These are phyloP conservation scores for Macrophomina tecta DNA, from an alignment of 2,329 filamentous ascomycete species.

Conservation along the genomic window DNA sequence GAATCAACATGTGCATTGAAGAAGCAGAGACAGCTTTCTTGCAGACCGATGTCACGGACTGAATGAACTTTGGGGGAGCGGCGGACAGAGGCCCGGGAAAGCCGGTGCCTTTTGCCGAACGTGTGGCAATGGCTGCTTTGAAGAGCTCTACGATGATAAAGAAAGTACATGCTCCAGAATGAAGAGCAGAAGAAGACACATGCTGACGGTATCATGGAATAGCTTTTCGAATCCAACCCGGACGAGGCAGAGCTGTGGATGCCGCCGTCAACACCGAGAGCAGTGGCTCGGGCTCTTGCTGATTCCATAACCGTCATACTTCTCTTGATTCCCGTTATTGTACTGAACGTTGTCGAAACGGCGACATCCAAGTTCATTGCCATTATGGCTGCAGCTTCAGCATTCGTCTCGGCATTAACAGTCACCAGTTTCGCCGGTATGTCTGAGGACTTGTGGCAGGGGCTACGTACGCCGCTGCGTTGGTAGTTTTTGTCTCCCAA, in stretches of 20 bases:
- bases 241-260: not conserved
- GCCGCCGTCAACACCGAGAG: too few relatives aligned
- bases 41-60: not conserved
- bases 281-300: not conserved
- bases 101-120: not conserved
- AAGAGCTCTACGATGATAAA: not conserved
- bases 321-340: conserved; percentile 3
- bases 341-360: not conserved
- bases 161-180: not conserved
- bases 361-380: not conserved
- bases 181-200: not conserved
- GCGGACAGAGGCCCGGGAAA: not conserved
- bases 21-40: not conserved
- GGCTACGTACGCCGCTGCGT: not conserved
- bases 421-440: too few relatives aligned
- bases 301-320: not conserved
- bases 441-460: not conserved
- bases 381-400: not conserved
- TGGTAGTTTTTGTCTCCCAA: conserved; percentile 1
- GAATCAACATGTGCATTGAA: not conserved
- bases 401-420: not conserved
- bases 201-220: not conserved
- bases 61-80: not conserved
- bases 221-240: not conserved
- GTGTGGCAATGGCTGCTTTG: not conserved